Conservation (phyloP, 257 asterid species). For the Rhazya stricta region DNA sequence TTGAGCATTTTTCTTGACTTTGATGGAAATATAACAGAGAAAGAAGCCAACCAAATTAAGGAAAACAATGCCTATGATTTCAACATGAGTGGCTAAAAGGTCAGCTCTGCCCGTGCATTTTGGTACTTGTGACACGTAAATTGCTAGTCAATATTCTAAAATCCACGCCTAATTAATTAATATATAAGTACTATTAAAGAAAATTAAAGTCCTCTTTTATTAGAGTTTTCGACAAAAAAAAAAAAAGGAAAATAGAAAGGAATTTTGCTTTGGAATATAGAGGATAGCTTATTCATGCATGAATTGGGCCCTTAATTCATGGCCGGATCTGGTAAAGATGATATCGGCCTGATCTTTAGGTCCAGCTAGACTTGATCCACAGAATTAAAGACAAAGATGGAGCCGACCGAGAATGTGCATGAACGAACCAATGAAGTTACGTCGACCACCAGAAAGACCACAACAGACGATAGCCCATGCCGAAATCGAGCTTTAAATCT, state of each 20-base stretch:
- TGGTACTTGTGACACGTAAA: neutral
- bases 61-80: neutral
- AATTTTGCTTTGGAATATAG: no score
- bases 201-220: no score
- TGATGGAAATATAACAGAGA: neutral
- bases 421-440: neutral
- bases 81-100: neutral
- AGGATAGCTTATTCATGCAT: no score
- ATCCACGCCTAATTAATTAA: no score
- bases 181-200: no score
- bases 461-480: conserved; percentile 26
- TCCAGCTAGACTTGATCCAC: neutral
- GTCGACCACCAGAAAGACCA: conserved; percentile 39
- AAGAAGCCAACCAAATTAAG: neutral
- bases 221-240: no score
- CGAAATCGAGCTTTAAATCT: conserved; percentile 31
- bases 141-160: neutral
- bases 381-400: neutral
- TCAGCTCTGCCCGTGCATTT: neutral
- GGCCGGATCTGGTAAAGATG: neutral
- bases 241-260: no score
- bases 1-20: no score
- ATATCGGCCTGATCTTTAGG: neutral
- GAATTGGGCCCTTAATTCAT: neutral
- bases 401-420: neutral